Percentiles rank a stretch among this genome's conserved stretches.
phyloP scores from a whole-genome alignment of 805 yeast species.

The Nakazawaea molendinolei region DNA sequence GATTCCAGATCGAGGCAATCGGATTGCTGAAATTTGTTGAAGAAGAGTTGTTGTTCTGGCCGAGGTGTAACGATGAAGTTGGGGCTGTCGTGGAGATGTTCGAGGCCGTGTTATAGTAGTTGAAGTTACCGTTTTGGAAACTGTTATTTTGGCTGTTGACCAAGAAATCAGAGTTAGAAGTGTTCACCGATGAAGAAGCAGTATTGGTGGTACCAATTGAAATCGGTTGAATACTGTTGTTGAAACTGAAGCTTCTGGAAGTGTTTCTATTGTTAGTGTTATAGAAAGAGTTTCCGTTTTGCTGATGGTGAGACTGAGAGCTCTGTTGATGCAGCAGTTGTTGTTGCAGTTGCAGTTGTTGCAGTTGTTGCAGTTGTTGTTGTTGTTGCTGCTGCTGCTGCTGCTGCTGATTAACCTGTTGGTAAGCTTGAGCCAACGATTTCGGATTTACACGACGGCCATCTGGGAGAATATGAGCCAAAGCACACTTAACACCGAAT shows the following conservation, averaged over 20 bases:
- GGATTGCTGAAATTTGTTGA: conserved; percentile 14
- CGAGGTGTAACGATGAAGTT: conserved; percentile 4
- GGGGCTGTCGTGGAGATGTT: conserved; percentile 15
- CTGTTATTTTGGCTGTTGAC: conserved; percentile 9
- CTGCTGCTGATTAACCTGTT: conserved; percentile 16
- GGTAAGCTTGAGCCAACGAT: conserved; percentile 26
- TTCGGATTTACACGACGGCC: conserved; percentile 72
- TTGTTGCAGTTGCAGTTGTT: too few relatives aligned
- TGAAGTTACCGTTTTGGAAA: conserved; percentile 2
- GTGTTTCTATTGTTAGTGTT: background rate
- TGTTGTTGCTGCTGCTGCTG: conserved; percentile 5
- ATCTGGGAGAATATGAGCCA: conserved; percentile 86
- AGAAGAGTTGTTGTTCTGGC: background rate
- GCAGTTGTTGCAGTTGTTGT: background rate
- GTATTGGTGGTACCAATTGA: background rate
- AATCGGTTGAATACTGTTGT: conserved; percentile 3
- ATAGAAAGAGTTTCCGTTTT: background rate
- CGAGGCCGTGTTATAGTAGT: conserved; percentile 7
- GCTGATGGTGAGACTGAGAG: too few relatives aligned
- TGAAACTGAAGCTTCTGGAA: conserved; percentile 3
- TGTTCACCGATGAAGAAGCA: conserved; percentile 4
- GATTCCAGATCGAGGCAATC: conserved; percentile 11
- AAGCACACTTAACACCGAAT: conserved; percentile 90
- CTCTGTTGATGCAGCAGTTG: background rate
- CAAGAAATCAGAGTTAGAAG: conserved; percentile 3